These are phyloP conservation scores for Dryadomyces quercivorus DNA, from an alignment of 2,329 filamentous ascomycete genomes.

Conservation along the genomic window DNA sequence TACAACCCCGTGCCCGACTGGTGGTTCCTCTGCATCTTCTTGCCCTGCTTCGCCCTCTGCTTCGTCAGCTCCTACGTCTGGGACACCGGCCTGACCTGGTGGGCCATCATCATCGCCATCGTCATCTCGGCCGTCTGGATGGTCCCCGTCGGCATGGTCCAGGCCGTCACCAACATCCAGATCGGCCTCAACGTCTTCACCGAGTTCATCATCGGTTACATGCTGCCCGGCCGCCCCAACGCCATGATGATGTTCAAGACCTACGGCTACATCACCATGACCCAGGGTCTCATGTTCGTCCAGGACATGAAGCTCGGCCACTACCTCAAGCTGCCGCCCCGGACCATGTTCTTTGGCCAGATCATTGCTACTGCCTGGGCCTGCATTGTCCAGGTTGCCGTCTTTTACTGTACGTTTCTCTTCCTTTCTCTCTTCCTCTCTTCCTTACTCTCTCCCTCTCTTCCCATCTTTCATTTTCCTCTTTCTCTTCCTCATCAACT, in stretches of 20 bases:
- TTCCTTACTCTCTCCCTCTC: too few species aligned
- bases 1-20: slow-evolving; percentile 40
- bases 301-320: slow-evolving; percentile 19
- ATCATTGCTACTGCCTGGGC: slow-evolving; percentile 23
- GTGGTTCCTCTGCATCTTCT: slow-evolving; percentile 38
- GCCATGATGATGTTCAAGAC: slow-evolving; percentile 43
- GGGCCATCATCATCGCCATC: background rate
- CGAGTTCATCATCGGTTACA: slow-evolving; percentile 40
- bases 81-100: slow-evolving; percentile 1
- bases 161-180: slow-evolving; percentile 39
- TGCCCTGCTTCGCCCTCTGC: slow-evolving; percentile 34
- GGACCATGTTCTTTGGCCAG: slow-evolving; percentile 24
- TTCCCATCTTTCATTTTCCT: too few species aligned
- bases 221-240: slow-evolving; percentile 35
- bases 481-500: background rate
- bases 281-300: slow-evolving; percentile 11
- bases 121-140: slow-evolving; percentile 28
- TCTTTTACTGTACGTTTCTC: slow-evolving; percentile 17
- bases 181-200: slow-evolving; percentile 40
- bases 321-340: slow-evolving; percentile 20
- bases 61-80: slow-evolving; percentile 17
- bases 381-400: slow-evolving; percentile 21
- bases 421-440: too few species aligned
- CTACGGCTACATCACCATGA: slow-evolving; percentile 10
- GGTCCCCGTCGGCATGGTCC: slow-evolving; percentile 38